Evolutionary conservation across 1,284 basidiomycete genomes (phyloP), one percentile per base, ranked within the genome.

Genomic region (Trichosporon inkin): DNA sequence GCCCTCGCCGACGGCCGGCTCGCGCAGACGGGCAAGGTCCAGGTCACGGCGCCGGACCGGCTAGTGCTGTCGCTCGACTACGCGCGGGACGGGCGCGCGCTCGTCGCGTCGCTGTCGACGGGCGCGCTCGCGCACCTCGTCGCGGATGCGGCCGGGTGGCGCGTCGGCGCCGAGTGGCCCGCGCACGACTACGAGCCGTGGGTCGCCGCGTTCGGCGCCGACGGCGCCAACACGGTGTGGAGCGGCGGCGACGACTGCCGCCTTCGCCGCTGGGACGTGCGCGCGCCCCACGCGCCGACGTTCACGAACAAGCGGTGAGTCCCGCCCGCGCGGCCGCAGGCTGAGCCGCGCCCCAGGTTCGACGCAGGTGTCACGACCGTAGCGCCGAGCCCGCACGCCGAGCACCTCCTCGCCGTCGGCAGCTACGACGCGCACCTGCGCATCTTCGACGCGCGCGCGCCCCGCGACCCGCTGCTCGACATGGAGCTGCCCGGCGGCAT

Each of bases 151-250:
- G 54, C 40, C 7, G 61, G 57, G 20, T 36, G 53, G 47, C 56
- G 71, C 0, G 72, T 87, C 1, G 76, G 77, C 2, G 73, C 82
- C 16, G 81, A 80, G 1, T 99, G 95, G 94, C 80, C 84, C 10
- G 95, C 91, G 6, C 96, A 99, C 72, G 91, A 93, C 62, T 88
- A 86, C 70, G 96, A 99, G 74, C 89, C 95, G 0, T 99, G 96
- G 96, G 87, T 92, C 52, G 86, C 88, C 0, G 87, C 89, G 0
- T 99, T 90, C 86, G 85, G 97, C 71, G 87, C 88, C 67, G 93
- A 89, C 88, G 79, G 90, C 62, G 78, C 81, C 0, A 85, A 86
- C 66, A 76, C 88, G 14, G 81, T 95, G 2, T 97, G 92, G 81
- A 93, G 91, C 14, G 93, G 95, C 5, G 95, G 96, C 0, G 96